phyloP scores from a whole-genome alignment of 176 grass and related monocot species.

The Chloris gayana region DNA sequence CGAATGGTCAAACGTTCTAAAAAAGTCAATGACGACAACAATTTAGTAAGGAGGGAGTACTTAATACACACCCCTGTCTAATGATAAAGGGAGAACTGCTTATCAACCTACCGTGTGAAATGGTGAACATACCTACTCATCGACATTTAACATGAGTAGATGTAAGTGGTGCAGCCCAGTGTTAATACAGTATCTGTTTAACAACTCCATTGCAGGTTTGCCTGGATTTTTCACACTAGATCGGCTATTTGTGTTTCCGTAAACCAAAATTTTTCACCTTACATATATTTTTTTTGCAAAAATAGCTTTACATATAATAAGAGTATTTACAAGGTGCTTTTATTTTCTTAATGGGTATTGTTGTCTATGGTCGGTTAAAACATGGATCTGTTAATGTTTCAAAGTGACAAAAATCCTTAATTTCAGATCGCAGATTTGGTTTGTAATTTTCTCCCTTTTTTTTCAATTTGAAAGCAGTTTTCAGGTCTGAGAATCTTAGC shows the following conservation, averaged over 20 bases:
- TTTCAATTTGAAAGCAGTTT: conserved; percentile 14
- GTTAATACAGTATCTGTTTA: neutral
- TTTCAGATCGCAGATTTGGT: neutral
- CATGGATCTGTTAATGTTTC: neutral
- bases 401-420: conserved; percentile 3
- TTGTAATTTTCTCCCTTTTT: neutral
- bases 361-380: conserved; percentile 2
- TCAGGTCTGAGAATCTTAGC: neutral
- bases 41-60: too few species aligned
- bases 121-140: neutral
- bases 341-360: neutral
- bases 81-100: neutral
- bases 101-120: neutral
- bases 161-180: neutral
- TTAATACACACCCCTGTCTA: neutral
- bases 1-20: too few species aligned
- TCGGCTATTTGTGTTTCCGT: neutral
- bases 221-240: neutral
- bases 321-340: neutral
- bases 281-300: neutral
- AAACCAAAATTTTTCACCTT: neutral
- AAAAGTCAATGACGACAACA: too few species aligned
- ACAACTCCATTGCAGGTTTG: neutral
- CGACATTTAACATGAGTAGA: neutral
- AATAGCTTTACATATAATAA: too few species aligned